Conservation (phyloP, 768 basidiomycete genomes). For the Termitomyces titanicus region DNA sequence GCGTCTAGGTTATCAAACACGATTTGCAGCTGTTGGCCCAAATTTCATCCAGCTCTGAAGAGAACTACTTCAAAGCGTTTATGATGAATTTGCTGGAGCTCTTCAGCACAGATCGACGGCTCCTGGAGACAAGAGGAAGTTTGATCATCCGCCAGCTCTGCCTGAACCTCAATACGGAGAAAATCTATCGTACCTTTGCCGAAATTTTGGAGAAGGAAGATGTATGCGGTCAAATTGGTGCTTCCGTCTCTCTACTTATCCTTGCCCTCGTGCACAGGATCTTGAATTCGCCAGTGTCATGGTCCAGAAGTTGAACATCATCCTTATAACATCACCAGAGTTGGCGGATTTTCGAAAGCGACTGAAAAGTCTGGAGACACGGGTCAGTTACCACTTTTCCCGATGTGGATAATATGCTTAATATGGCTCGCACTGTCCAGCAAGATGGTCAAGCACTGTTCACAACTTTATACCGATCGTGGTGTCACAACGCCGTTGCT, state of each 20-base stretch:
- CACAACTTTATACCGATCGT: constrained; percentile 90
- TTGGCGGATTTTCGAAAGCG: constrained; percentile 92
- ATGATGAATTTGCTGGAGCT: constrained; percentile 94
- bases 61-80: constrained; percentile 92
- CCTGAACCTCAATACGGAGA: constrained; percentile 89
- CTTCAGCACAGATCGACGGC: constrained; percentile 89
- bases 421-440: constrained; percentile 26
- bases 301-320: constrained; percentile 95
- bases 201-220: constrained; percentile 99
- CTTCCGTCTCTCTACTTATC: neutral
- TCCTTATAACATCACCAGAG: constrained; percentile 94
- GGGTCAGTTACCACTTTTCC: constrained; percentile 45
- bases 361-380: constrained; percentile 88
- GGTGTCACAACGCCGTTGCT: constrained; percentile 98
- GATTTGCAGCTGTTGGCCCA: constrained; percentile 95
- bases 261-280: constrained; percentile 50
- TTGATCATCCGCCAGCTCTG: constrained; percentile 95
- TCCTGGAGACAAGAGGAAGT: constrained; percentile 90
- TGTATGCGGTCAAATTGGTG: constrained; percentile 37
- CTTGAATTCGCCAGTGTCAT: constrained; percentile 97
- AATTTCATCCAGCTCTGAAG: constrained; percentile 93
- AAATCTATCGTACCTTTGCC: constrained; percentile 93
- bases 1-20: constrained; percentile 82
- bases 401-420: neutral
- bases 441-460: constrained; percentile 98